Evolutionary conservation across 495 filamentous ascomycete genomes (phyloP).

Genomic region (Cercophora scortea): DNA sequence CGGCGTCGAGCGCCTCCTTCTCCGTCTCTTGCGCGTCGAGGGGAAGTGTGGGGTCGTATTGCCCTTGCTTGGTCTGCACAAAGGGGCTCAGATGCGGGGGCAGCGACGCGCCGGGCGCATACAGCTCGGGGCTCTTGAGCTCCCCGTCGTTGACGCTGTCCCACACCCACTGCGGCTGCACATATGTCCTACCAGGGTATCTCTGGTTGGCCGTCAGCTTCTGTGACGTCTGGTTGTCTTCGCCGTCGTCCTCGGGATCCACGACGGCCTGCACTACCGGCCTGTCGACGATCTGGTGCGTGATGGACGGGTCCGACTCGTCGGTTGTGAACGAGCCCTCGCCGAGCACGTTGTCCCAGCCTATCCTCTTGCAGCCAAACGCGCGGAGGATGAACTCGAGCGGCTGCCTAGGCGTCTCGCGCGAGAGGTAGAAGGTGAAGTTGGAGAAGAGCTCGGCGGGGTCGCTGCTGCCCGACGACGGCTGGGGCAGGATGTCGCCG

Average conservation of each 20-base stretch:
- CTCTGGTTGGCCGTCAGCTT: conserved; percentile 50
- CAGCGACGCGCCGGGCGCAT: conserved; percentile 79
- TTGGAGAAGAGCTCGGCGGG: conserved; percentile 68
- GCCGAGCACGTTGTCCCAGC: conserved; percentile 84
- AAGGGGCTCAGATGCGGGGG: conserved; percentile 95
- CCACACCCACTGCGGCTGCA: conserved; percentile 99
- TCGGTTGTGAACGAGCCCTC: conserved; percentile 87
- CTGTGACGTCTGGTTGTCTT: conserved; percentile 49
- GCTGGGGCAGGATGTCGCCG: conserved; percentile 82
- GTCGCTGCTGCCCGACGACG: conserved; percentile 49
- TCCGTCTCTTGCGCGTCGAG: conserved; percentile 78
- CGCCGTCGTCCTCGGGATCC: conserved; percentile 47
- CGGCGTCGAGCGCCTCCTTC: conserved; percentile 61
- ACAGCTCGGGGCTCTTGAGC: conserved; percentile 78
- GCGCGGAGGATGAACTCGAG: conserved; percentile 90
- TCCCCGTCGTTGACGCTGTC: conserved; percentile 87
- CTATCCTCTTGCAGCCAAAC: conserved; percentile 93
- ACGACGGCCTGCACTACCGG: conserved; percentile 57
- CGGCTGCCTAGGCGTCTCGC: conserved; percentile 84
- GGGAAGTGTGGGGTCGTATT: conserved; percentile 79
- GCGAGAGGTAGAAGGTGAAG: conserved; percentile 86
- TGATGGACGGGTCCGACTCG: conserved; percentile 79
- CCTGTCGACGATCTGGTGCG: conserved; percentile 92
- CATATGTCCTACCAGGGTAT: conserved; percentile 79
- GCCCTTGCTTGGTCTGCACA: conserved; percentile 75